These are phyloP conservation scores for Cylindrodendrum hubeiense DNA, from an alignment of 2,329 filamentous ascomycete genomes.

Conservation along the genomic window DNA sequence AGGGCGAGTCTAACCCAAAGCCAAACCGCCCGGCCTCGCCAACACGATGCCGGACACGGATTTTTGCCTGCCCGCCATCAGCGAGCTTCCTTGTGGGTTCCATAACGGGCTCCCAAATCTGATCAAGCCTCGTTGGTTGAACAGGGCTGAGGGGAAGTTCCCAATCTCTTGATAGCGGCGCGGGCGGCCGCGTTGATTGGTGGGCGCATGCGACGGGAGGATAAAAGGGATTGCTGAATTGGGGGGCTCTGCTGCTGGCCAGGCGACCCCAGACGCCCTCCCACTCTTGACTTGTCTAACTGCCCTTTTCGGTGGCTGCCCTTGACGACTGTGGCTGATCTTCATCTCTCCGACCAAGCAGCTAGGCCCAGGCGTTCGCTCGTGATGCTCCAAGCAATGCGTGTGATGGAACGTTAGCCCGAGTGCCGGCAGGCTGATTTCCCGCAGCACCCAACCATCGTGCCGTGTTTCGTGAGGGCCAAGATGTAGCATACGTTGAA, in stretches of 20 bases:
- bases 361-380: neutral
- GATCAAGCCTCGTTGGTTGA: conserved; percentile 25
- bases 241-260: neutral
- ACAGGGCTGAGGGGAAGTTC: conserved; percentile 29
- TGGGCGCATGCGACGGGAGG: conserved; percentile 12
- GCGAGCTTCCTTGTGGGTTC: conserved; percentile 11
- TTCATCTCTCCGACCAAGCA: conserved; percentile 32
- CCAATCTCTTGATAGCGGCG: conserved; percentile 24
- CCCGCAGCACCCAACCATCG: conserved; percentile 2
- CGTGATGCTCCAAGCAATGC: conserved; percentile 12
- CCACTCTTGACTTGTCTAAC: conserved; percentile 13
- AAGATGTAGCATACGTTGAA: neutral
- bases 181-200: conserved; percentile 27
- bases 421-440: neutral
- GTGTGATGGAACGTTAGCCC: conserved; percentile 5
- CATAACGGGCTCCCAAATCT: conserved; percentile 21
- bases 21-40: conserved; percentile 9
- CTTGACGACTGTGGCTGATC: conserved; percentile 34
- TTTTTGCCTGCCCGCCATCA: conserved; percentile 10
- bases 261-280: neutral
- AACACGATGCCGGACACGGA: neutral
- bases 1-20: conserved; percentile 11
- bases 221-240: conserved; percentile 20
- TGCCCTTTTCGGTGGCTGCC: conserved; percentile 33
- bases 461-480: neutral